phyloP scores from a whole-genome alignment of 345 rosid species.

The Lenwebbia sp. region DNA sequence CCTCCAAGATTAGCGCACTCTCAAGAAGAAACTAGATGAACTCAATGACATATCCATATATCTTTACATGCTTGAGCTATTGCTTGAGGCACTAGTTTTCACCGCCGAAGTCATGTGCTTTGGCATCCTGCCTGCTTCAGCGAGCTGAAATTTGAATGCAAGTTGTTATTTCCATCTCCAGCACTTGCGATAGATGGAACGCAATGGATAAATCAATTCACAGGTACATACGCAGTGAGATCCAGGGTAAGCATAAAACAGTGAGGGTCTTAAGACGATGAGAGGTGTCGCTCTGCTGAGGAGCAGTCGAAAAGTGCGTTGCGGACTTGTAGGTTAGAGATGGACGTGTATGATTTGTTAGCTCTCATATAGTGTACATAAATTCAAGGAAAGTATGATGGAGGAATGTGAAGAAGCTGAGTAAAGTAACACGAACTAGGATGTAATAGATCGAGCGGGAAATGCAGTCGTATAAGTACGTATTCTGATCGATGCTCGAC shows the following conservation, averaged over 20 bases:
- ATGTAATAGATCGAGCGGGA: rapidly evolving
- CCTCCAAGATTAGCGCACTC: background rate
- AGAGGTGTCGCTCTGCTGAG: background rate
- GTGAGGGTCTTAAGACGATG: background rate
- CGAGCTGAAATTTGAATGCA: background rate
- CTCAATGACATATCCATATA: background rate
- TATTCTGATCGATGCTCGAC: rapidly evolving
- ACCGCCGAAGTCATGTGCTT: background rate
- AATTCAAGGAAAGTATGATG: background rate
- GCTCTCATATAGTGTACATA: background rate
- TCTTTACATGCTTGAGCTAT: background rate
- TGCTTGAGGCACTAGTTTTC: background rate
- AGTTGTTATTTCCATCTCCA: background rate
- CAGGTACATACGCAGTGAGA: background rate
- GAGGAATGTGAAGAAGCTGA: background rate
- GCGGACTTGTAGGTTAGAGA: background rate
- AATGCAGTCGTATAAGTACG: rapidly evolving
- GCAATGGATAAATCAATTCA: no score
- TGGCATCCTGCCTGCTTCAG: background rate
- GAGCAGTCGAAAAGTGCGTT: background rate
- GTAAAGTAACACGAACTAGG: background rate
- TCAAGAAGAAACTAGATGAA: background rate
- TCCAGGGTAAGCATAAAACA: background rate
- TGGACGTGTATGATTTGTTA: background rate
- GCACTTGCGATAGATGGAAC: background rate